Percentiles rank a stretch among this genome's conserved stretches.
Conservation (phyloP, 345 rosid species). For the Cardamine resedifolia region DNA sequence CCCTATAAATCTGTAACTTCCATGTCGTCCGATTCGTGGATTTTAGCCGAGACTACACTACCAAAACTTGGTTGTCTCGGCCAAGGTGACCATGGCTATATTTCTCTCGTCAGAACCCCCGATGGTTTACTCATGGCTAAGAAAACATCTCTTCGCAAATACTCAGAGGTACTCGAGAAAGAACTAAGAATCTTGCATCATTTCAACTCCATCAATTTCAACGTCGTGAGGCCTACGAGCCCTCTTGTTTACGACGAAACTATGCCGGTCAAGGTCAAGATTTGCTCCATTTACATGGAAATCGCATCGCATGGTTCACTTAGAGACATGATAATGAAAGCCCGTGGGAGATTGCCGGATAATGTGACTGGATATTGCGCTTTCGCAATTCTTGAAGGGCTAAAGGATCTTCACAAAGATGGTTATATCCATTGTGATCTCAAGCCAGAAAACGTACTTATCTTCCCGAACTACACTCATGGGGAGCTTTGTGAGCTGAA, state of each 20-base stretch:
- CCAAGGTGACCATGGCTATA: slow-evolving; percentile 21
- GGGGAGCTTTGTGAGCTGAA: slow-evolving; percentile 27
- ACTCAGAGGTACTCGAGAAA: slow-evolving; percentile 18
- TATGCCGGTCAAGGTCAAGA: not conserved
- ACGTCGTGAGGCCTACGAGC: slow-evolving; percentile 16
- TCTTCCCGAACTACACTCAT: slow-evolving; percentile 15
- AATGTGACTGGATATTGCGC: not conserved
- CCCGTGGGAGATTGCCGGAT: slow-evolving; percentile 1
- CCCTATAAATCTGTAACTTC: not conserved
- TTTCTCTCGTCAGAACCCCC: slow-evolving; percentile 14
- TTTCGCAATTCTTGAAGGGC: slow-evolving; percentile 1
- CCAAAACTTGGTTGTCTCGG: slow-evolving; percentile 31
- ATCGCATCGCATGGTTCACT: slow-evolving; percentile 27
- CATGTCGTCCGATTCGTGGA: slow-evolving; percentile 14
- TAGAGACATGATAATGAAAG: not conserved
- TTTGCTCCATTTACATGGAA: slow-evolving; percentile 22
- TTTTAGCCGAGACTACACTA: slow-evolving; percentile 1
- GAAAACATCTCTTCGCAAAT: slow-evolving; percentile 17
- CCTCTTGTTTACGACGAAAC: not conserved
- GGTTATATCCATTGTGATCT: slow-evolving; percentile 23
- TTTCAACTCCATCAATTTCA: not conserved
- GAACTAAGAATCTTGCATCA: slow-evolving; percentile 9
- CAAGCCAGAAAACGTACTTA: slow-evolving; percentile 10
- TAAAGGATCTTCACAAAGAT: slow-evolving; percentile 2
- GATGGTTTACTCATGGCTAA: slow-evolving; percentile 30